Conservation (phyloP, 2,329 filamentous ascomycete genomes). For the Cucurbitaria berberidis region DNA sequence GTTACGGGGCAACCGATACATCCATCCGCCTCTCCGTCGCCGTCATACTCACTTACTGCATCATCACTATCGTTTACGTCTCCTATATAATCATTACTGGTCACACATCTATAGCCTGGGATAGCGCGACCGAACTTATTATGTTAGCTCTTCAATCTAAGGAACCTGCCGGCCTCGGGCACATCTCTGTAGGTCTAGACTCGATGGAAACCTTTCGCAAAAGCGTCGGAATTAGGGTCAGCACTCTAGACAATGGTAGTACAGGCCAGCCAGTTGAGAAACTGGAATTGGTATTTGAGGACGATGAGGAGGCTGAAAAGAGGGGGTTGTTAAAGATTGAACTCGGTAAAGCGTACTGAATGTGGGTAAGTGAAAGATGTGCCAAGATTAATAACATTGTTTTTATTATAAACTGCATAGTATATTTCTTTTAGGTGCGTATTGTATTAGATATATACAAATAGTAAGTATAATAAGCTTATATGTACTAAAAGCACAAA, state of each 20-base stretch:
- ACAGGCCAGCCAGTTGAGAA: too few species aligned
- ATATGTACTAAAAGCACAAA: too few species aligned
- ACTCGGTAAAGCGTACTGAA: background rate
- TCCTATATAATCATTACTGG: slow-evolving; percentile 14
- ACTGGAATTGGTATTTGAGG: slow-evolving; percentile 19
- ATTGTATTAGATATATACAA: too few species aligned
- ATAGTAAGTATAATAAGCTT: too few species aligned
- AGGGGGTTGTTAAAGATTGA: background rate
- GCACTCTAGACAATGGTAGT: background rate
- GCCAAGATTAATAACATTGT: too few species aligned
- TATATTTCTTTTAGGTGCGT: too few species aligned
- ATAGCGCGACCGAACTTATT: slow-evolving; percentile 16
- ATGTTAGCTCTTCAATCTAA: slow-evolving; percentile 22
- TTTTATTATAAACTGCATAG: too few species aligned
- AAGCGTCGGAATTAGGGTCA: slow-evolving; percentile 19
- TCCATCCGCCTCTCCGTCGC: slow-evolving; percentile 7
- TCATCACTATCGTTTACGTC: slow-evolving; percentile 10
- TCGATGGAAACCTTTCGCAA: slow-evolving; percentile 15
- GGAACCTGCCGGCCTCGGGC: slow-evolving; percentile 7
- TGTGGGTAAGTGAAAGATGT: too few species aligned
- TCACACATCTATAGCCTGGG: slow-evolving; percentile 20
- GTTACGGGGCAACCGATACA: slow-evolving; percentile 4
- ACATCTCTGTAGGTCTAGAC: slow-evolving; percentile 14
- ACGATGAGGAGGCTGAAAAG: background rate
- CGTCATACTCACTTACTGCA: slow-evolving; percentile 13